phyloP scores from a whole-genome alignment of 192 early-diverging fungal genomes.

The Backusella parvicylindrica region DNA sequence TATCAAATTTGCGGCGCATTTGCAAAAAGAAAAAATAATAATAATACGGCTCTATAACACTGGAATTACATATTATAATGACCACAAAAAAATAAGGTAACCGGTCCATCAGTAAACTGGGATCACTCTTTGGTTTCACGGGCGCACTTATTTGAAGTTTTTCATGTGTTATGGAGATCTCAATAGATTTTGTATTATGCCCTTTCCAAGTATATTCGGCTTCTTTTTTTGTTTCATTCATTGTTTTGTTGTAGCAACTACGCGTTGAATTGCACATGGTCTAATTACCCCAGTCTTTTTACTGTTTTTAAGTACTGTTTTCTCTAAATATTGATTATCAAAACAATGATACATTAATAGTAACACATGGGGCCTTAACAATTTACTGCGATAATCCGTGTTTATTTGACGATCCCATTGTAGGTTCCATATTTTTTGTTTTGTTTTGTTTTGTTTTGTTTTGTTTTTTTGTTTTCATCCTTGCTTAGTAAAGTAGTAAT shows the following conservation, averaged over 20 bases:
- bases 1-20: not conserved
- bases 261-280: not conserved
- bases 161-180: not conserved
- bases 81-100: not conserved
- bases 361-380: not conserved
- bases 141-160: not conserved
- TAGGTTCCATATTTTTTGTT: not conserved
- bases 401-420: not conserved
- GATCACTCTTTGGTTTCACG: not conserved
- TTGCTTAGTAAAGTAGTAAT: not conserved
- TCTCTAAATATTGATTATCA: not conserved
- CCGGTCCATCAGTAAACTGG: not conserved
- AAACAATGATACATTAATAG: not conserved
- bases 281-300: not conserved
- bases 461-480: not conserved
- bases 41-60: not conserved
- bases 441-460: not conserved
- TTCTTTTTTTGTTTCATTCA: not conserved
- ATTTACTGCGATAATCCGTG: not conserved
- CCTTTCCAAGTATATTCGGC: not conserved
- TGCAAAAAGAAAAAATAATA: not conserved
- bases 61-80: not conserved
- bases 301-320: not conserved
- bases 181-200: not conserved
- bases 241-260: not conserved